Conservation (phyloP, 371 early-diverging fungal genomes). For the Rhizomucor pusillus region DNA sequence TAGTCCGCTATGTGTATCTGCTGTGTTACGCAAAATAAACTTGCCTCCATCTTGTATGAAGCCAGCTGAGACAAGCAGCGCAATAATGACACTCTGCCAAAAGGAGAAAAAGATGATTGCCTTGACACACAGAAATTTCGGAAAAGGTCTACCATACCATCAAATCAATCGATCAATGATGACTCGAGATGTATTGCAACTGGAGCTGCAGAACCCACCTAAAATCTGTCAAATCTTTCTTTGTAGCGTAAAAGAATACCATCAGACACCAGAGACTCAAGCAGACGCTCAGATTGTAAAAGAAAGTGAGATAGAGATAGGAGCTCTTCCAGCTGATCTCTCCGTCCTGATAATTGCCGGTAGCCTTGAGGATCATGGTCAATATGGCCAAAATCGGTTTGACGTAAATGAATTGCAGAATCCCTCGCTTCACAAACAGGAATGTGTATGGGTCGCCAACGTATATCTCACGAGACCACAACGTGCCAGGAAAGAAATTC, state of each 20-base stretch:
- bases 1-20: not conserved
- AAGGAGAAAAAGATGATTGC: slow-evolving; percentile 94
- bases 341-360: slow-evolving; percentile 80
- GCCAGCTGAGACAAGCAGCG: slow-evolving; percentile 76
- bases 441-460: slow-evolving; percentile 89
- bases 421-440: slow-evolving; percentile 85
- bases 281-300: slow-evolving; percentile 87
- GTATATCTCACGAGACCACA: slow-evolving; percentile 77
- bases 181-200: not conserved
- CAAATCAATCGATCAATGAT: no score
- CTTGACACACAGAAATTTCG: slow-evolving; percentile 94
- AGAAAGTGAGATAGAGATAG: slow-evolving; percentile 80
- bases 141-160: slow-evolving; percentile 73
- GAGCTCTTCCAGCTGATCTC: slow-evolving; percentile 66
- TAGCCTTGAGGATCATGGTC: slow-evolving; percentile 78
- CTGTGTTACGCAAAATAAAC: slow-evolving; percentile 1
- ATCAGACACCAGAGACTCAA: slow-evolving; percentile 84
- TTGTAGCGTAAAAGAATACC: slow-evolving; percentile 85
- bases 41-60: slow-evolving; percentile 63
- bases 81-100: slow-evolving; percentile 92
- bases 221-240: slow-evolving; percentile 76
- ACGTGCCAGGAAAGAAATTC: slow-evolving; percentile 83
- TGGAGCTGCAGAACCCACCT: slow-evolving; percentile 43
- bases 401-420: slow-evolving; percentile 90
- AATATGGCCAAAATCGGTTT: slow-evolving; percentile 82